A percentile compares a stretch with the other conserved stretches of the same genome.
Conservation (phyloP, 371 early-diverging fungal species). For the Coemansia sp. region DNA sequence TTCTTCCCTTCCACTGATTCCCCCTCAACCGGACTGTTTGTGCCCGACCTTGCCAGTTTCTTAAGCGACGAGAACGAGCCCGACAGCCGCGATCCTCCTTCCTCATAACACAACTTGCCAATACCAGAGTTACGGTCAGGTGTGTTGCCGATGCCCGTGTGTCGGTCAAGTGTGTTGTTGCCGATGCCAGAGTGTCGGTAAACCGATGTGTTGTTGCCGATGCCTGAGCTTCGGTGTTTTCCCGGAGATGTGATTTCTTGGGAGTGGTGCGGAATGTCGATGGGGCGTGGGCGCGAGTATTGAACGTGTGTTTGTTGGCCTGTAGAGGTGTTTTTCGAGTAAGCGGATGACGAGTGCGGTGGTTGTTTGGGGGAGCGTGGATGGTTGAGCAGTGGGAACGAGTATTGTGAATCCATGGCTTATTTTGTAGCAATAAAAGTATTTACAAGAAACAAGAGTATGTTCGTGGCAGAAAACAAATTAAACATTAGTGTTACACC, state of each 20-base stretch:
- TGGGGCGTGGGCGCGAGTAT: background rate
- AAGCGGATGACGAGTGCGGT: background rate
- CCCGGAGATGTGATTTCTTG: background rate
- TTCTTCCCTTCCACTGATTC: too few relatives aligned
- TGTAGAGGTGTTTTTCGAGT: background rate
- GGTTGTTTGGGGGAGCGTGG: background rate
- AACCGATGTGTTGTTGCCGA: slow-evolving; percentile 18
- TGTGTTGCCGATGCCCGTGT: slow-evolving; percentile 30
- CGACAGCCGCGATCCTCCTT: background rate
- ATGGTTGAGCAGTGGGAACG: slow-evolving; percentile 3
- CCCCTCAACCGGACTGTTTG: background rate
- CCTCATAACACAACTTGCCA: slow-evolving; percentile 25
- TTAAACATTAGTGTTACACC: background rate
- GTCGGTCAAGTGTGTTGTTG: slow-evolving; percentile 8
- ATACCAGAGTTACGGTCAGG: slow-evolving; percentile 23
- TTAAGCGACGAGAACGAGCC: slow-evolving; percentile 15
- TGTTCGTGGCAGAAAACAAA: background rate
- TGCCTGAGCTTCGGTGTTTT: slow-evolving; percentile 5
- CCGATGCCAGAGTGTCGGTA: slow-evolving; percentile 21
- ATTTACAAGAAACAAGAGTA: background rate
- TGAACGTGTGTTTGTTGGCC: background rate
- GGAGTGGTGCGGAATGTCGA: background rate
- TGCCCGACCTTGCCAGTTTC: background rate
- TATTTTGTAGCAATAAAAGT: too few relatives aligned
- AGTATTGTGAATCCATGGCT: background rate